These are phyloP conservation scores for Lachnellula suecica DNA, from an alignment of 2,329 filamentous ascomycete species.

Conservation along the genomic window DNA sequence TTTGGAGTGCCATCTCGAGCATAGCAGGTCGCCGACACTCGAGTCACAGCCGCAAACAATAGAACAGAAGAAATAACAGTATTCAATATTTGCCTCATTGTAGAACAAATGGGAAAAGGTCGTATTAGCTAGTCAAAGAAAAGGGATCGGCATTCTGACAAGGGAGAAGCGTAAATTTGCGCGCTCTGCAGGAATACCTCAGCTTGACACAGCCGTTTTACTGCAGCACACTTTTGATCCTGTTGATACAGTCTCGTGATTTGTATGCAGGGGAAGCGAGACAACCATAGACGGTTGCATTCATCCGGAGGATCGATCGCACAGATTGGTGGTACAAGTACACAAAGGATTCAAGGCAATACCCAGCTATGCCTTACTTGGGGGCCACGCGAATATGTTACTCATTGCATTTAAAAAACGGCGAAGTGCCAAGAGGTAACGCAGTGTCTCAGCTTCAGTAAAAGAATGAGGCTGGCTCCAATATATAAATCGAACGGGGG, in stretches of 20 bases:
- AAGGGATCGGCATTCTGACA: neutral
- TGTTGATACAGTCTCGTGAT: no score
- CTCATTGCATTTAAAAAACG: neutral
- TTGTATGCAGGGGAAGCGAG: neutral
- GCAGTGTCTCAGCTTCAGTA: neutral
- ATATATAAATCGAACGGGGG: neutral
- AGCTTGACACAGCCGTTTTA: no score
- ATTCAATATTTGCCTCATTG: neutral
- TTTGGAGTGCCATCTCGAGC: neutral
- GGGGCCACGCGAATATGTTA: neutral
- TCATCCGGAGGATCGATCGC: neutral
- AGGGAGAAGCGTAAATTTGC: neutral
- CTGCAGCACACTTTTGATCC: neutral
- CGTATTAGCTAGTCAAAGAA: neutral
- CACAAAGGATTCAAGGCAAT: neutral
- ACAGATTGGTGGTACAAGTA: neutral
- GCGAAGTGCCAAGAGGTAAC: neutral
- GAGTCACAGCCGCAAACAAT: neutral
- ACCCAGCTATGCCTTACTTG: neutral
- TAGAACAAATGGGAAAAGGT: no score
- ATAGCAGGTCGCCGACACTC: neutral
- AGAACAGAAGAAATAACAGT: neutral
- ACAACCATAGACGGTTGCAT: neutral
- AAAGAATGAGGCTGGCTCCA: neutral
- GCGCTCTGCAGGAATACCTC: neutral